Evolutionary conservation across 148 eudicot genomes (phyloP).

Genomic region (Vaccinium myrtillus): DNA sequence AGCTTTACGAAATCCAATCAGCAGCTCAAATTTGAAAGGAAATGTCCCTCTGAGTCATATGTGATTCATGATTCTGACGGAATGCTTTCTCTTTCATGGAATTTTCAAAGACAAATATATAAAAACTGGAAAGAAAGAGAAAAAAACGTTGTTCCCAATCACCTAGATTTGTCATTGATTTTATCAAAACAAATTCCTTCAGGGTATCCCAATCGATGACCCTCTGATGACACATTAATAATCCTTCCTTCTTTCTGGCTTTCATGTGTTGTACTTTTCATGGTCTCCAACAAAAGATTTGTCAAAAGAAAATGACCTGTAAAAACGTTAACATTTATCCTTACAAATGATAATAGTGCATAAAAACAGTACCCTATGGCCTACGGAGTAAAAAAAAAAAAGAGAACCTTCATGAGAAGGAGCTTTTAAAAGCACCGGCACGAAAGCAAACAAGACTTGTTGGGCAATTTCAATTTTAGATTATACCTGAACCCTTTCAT

Average conservation of each 20-base stretch:
- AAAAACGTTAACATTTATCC: background rate
- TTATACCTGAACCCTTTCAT: background rate
- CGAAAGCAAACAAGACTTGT: background rate
- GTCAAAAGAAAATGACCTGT: slow-evolving; percentile 89
- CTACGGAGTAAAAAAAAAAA: background rate
- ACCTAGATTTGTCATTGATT: slow-evolving; percentile 68
- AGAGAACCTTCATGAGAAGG: background rate
- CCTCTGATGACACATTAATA: slow-evolving; percentile 70
- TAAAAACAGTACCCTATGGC: background rate
- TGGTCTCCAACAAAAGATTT: slow-evolving; percentile 65
- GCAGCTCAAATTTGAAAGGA: background rate
- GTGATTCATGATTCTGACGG: too few relatives aligned
- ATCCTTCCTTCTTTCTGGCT: slow-evolving; percentile 80
- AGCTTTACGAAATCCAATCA: background rate
- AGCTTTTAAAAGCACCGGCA: background rate
- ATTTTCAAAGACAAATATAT: background rate
- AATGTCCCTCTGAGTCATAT: too few relatives aligned
- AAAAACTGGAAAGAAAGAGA: background rate
- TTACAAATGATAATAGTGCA: background rate
- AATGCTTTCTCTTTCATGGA: too few relatives aligned
- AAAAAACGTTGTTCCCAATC: background rate
- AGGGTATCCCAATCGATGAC: slow-evolving; percentile 49
- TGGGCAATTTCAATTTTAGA: slow-evolving; percentile 4
- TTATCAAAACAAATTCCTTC: slow-evolving; percentile 69
- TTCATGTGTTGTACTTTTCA: slow-evolving; percentile 67